Conservation (phyloP, 495 filamentous ascomycete species). For the Talaromyces proteolyticus region DNA sequence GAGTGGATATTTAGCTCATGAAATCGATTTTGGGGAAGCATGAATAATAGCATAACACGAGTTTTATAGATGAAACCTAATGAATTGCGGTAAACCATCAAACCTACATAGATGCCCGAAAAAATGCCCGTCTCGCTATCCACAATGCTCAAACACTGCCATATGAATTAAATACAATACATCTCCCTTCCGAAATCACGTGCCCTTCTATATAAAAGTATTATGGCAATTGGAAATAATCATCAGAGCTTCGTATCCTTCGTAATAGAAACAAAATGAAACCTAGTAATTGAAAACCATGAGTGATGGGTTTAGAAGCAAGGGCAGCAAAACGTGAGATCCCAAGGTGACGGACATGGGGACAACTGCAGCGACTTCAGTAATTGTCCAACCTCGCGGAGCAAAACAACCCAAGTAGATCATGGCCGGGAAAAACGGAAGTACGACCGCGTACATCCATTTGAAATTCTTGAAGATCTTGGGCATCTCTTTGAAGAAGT, state of each 20-base stretch:
- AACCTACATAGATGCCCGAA: too few species aligned
- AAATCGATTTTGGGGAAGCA: too few species aligned
- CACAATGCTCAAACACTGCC: too few species aligned
- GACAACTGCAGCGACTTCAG: constrained; percentile 73
- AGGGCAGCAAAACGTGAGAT: constrained; percentile 65
- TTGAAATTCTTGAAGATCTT: constrained; percentile 74
- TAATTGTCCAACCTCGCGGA: constrained; percentile 63
- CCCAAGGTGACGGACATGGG: constrained; percentile 68
- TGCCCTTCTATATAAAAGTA: neutral
- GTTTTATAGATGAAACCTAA: too few species aligned
- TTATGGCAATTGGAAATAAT: neutral
- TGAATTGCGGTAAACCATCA: too few species aligned
- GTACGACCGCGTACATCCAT: constrained; percentile 63
- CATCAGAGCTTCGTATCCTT: neutral
- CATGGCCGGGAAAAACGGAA: constrained; percentile 58
- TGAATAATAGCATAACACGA: too few species aligned
- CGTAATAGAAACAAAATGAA: neutral
- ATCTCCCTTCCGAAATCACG: neutral
- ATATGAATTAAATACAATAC: neutral
- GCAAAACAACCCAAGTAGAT: constrained; percentile 59
- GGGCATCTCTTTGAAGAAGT: constrained; percentile 77
- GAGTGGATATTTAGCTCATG: too few species aligned
- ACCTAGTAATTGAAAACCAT: constrained; percentile 75
- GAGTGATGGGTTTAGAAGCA: constrained; percentile 70
- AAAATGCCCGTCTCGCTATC: too few species aligned